Conservation (phyloP, 2,329 filamentous ascomycete species). For the Colletotrichum chrysophilum region DNA sequence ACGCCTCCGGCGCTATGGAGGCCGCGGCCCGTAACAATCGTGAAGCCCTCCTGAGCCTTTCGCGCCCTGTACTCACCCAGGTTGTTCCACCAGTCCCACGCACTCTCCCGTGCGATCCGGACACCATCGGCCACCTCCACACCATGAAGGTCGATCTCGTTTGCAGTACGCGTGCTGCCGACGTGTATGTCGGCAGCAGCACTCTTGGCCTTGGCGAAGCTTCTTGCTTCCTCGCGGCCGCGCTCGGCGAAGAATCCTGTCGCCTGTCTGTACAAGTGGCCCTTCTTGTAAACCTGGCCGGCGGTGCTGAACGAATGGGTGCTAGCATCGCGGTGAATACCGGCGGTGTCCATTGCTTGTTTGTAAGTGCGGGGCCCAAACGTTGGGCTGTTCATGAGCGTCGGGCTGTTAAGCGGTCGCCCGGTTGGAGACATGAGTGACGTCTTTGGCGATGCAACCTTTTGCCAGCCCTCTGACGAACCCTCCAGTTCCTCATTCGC, state of each 20-base stretch:
- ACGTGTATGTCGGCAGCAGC: slow-evolving; percentile 75
- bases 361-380: slow-evolving; percentile 1
- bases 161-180: slow-evolving; percentile 64
- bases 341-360: slow-evolving; percentile 26
- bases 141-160: slow-evolving; percentile 80
- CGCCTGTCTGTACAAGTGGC: slow-evolving; percentile 74
- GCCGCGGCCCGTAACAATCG: slow-evolving; percentile 82
- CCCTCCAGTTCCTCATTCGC: slow-evolving; percentile 35
- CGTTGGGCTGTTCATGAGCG: background rate
- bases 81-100: slow-evolving; percentile 76
- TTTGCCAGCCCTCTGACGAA: slow-evolving; percentile 13
- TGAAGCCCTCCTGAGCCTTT: slow-evolving; percentile 61
- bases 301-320: slow-evolving; percentile 42
- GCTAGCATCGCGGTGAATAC: slow-evolving; percentile 30
- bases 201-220: slow-evolving; percentile 64
- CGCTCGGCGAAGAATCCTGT: slow-evolving; percentile 78
- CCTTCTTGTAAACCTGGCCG: slow-evolving; percentile 46
- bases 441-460: background rate
- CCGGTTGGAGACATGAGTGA: background rate
- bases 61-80: slow-evolving; percentile 68
- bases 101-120: slow-evolving; percentile 73
- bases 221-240: slow-evolving; percentile 66
- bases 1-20: slow-evolving; percentile 79
- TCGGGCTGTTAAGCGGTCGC: slow-evolving; percentile 5
- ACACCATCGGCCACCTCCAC: slow-evolving; percentile 82